Base-by-base conservation (phyloP, 495 filamentous ascomycete species). In the Xylaria intraflava region DNA sequence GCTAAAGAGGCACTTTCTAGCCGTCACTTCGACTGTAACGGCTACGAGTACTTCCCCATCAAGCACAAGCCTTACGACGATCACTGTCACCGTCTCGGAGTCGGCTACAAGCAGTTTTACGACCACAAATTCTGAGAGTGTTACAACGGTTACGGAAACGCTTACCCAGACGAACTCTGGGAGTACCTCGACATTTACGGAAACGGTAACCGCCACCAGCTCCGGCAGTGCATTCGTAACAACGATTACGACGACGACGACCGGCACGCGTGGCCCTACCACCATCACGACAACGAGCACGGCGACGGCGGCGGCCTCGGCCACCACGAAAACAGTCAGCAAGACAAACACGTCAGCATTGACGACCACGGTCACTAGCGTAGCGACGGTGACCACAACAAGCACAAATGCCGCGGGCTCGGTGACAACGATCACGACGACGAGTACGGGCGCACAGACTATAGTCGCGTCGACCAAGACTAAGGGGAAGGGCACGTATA, bases 231-330 rank as follows among this genome's bases (percentile, higher is more conserved):
- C 16, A 6, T 16, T 16, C 43, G 51, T 54, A 14, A 41, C 51
- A 9, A 47, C 55, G 0, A 40, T 42, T 0, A 55, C 57, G 20
- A 48, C 42, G 29, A 55, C 52, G 16, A 17, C 46, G 22, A 35
- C 40, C 27, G 22, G 40, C 26, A 31, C 33, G 20, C 3, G 16
- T 26, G 48, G 50, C 12, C 29, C 23, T 8, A 31, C 38, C 1
- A 42, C 38, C 23, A 42, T 51, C 36, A 51, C 48, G 7, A 41
- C 48, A 2, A 51, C 48, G 6, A 51, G 48, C 31, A 51, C 48
- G 3, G 31, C 6, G 3, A 12, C 31, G 11, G n/a, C n/a, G n/a
- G n/a, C n/a, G n/a, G n/a, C n/a, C n/a, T n/a, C n/a, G n/a, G n/a
- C n/a, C n/a, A n/a, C n/a, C n/a, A n/a, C n/a, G n/a, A n/a, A n/a